These are phyloP conservation scores for Saprolegnia diclina DNA, from an alignment of 352 stramenopile species.

Conservation along the genomic window DNA sequence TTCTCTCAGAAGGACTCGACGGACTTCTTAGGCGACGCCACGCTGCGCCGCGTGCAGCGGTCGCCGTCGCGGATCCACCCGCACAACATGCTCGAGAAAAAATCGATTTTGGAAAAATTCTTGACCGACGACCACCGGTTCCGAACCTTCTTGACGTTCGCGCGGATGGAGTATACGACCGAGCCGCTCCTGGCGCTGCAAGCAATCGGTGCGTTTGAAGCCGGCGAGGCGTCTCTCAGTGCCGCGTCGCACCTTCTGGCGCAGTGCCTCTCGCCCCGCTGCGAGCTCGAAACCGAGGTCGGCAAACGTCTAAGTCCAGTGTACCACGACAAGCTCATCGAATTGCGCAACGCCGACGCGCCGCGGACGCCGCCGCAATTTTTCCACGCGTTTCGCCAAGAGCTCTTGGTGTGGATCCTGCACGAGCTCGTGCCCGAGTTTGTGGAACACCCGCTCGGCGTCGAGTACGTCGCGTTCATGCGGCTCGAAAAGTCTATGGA, in stretches of 20 bases:
- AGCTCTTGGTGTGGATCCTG: not conserved
- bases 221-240: not conserved
- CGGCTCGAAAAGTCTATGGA: slow-evolving; percentile 11
- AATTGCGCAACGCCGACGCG: not conserved
- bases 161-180: not conserved
- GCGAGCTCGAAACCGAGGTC: not conserved
- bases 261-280: not conserved
- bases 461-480: slow-evolving; percentile 2
- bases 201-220: not conserved
- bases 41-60: not conserved
- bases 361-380: not conserved
- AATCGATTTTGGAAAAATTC: slow-evolving; percentile 14
- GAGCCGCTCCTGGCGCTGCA: slow-evolving; percentile 3
- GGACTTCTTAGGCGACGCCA: not conserved
- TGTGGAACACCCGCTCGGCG: not conserved
- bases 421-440: not conserved
- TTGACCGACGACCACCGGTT: not conserved
- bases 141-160: not conserved
- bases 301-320: not conserved
- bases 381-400: slow-evolving; percentile 4
- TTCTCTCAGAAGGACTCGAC: not conserved
- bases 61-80: slow-evolving; percentile 5
- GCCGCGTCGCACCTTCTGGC: not conserved
- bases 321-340: slow-evolving; percentile 4
- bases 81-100: not conserved